A percentile compares a stretch with the other conserved stretches of the same genome.
Evolutionary conservation across 106 monocot species (phyloP).

Genomic region (Ottelia alismoides): DNA sequence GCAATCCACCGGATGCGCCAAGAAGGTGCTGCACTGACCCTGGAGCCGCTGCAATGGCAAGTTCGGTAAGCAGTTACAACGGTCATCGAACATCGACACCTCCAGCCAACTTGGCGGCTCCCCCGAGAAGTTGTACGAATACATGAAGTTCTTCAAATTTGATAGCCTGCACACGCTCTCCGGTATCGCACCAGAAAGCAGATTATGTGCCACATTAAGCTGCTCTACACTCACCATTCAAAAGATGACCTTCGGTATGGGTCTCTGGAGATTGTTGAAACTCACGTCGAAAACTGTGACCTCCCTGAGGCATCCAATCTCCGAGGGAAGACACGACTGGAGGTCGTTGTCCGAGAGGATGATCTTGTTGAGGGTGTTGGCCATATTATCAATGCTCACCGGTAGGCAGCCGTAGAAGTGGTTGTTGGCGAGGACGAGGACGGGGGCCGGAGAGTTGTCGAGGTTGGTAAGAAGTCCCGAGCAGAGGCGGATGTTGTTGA

Average conservation of each 20-base stretch:
- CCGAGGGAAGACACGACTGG: constrained; percentile 23
- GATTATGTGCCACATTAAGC: too few species aligned
- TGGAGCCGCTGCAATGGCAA: constrained; percentile 15
- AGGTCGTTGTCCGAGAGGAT: constrained; percentile 33
- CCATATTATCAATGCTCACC: constrained; percentile 32
- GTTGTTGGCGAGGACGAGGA: constrained; percentile 22
- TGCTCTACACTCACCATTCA: constrained; percentile 20
- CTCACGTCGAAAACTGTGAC: too few species aligned
- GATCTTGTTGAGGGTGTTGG: constrained; percentile 20
- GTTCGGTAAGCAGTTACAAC: constrained; percentile 22
- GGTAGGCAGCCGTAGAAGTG: constrained; percentile 65
- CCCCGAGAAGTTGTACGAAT: constrained; percentile 37
- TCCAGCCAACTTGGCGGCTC: too few species aligned
- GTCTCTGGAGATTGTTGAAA: too few species aligned
- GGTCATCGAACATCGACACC: constrained; percentile 18
- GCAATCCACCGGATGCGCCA: too few species aligned
- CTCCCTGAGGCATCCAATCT: too few species aligned
- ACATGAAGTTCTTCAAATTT: constrained; percentile 24
- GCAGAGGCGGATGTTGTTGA: constrained; percentile 36
- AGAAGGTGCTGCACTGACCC: too few species aligned
- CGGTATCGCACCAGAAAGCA: constrained; percentile 29
- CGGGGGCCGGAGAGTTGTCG: constrained; percentile 26
- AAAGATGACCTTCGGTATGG: constrained; percentile 21
- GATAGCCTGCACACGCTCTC: constrained; percentile 21
- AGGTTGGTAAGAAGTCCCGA: too few species aligned